A percentile compares a stretch with the other conserved stretches of the same genome.
Conservation (phyloP, 129 eudicot genomes). For the Tagetes patula region DNA sequence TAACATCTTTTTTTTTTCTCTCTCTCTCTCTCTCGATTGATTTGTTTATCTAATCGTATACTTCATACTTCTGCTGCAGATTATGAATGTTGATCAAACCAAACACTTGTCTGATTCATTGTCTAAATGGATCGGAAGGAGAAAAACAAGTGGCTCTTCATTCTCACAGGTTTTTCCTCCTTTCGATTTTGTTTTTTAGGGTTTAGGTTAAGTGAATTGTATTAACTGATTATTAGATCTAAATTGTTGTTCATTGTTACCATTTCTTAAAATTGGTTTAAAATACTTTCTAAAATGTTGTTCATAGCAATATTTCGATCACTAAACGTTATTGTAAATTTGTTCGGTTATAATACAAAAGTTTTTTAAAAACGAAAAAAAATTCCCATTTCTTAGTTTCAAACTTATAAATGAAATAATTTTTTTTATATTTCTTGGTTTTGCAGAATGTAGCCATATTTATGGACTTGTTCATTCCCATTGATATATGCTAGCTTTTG, state of each 20-base stretch:
- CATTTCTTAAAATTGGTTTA: constrained; percentile 9
- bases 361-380: too few species aligned
- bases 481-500: constrained; percentile 21
- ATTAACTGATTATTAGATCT: background rate
- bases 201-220: background rate
- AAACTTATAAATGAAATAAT: background rate
- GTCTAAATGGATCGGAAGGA: constrained; percentile 32
- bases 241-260: constrained; percentile 15
- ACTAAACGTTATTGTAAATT: too few species aligned
- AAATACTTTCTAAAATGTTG: too few species aligned
- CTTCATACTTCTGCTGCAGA: constrained; percentile 11
- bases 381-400: too few species aligned
- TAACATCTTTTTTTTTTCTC: background rate
- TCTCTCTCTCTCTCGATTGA: background rate
- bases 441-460: constrained; percentile 37
- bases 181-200: background rate
- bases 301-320: too few species aligned
- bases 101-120: constrained; percentile 12
- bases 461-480: constrained; percentile 18
- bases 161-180: constrained; percentile 19
- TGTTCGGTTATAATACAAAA: too few species aligned
- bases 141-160: constrained; percentile 31
- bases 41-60: background rate
- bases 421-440: constrained; percentile 2
- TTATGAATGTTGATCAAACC: background rate